phyloP scores from a whole-genome alignment of 139 green algal genomes.

The Eudorina sp. region DNA sequence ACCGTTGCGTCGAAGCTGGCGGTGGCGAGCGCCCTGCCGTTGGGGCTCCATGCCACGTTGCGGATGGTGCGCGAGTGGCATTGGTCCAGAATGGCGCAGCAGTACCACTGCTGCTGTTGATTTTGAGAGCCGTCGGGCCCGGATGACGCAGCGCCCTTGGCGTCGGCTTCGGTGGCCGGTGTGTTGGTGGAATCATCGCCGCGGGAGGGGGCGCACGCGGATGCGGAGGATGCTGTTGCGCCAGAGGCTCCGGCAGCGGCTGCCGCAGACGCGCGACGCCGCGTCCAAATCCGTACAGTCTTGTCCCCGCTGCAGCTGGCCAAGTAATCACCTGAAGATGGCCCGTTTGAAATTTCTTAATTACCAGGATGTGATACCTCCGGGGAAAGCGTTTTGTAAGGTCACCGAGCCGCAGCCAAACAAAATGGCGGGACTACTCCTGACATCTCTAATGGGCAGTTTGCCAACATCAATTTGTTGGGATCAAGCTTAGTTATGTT shows the following conservation, averaged over 20 bases:
- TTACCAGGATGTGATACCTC: neutral
- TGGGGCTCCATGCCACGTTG: constrained; percentile 86
- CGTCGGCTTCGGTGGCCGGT: too few relatives aligned
- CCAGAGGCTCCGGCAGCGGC: neutral
- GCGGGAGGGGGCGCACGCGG: neutral
- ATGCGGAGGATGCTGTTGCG: too few relatives aligned
- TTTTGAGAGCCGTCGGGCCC: too few relatives aligned
- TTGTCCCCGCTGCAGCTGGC: constrained; percentile 93
- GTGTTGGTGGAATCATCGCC: neutral
- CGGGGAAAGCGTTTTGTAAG: too few relatives aligned
- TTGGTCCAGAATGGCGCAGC: constrained; percentile 86
- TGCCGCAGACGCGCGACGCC: neutral
- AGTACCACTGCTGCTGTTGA: constrained; percentile 72
- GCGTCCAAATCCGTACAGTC: constrained; percentile 91
- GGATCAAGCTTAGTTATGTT: too few relatives aligned
- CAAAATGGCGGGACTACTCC: too few relatives aligned
- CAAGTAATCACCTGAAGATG: constrained; percentile 75
- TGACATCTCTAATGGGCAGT: too few relatives aligned
- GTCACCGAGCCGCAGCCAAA: too few relatives aligned
- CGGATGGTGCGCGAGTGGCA: constrained; percentile 87
- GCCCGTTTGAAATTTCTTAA: neutral
- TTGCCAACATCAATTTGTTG: too few relatives aligned
- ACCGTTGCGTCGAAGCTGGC: constrained; percentile 93
- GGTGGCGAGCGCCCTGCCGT: constrained; percentile 81
- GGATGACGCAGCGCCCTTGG: too few relatives aligned